Evolutionary conservation across 75 land plant genomes (phyloP).

Genomic region (Selaginella moellendorffii): DNA sequence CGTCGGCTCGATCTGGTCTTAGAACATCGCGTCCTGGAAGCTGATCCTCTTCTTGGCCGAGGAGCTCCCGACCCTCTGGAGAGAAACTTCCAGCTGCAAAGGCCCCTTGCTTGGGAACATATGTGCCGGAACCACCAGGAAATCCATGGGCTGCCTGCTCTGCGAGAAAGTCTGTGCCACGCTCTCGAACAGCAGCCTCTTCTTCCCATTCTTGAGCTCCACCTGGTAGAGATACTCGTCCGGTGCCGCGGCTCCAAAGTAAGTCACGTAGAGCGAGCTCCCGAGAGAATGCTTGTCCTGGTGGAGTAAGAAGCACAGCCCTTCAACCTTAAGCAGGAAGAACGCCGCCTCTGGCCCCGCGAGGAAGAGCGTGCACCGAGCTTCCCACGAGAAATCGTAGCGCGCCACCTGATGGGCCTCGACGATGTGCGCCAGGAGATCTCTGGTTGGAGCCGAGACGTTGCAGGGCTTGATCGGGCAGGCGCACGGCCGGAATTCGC

Average conservation of each 20-base stretch:
- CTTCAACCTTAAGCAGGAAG: conserved; percentile 31
- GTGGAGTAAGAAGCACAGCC: conserved; percentile 41
- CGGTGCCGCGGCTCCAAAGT: conserved; percentile 18
- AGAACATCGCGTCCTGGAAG: neutral
- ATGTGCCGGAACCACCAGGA: conserved; percentile 31
- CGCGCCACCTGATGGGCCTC: conserved; percentile 23
- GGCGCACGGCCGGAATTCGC: conserved; percentile 31
- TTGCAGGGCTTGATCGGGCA: conserved; percentile 42
- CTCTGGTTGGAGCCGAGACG: conserved; percentile 21
- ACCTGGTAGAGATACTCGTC: conserved; percentile 31
- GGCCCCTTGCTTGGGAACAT: conserved; percentile 9
- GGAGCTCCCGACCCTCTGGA: conserved; percentile 13
- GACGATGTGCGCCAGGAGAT: conserved; percentile 32
- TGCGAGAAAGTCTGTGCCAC: conserved; percentile 19
- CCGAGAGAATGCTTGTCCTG: conserved; percentile 30
- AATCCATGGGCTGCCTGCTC: conserved; percentile 15
- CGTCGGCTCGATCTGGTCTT: too few species aligned
- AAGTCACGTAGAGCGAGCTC: conserved; percentile 20
- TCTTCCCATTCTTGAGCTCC: conserved; percentile 18
- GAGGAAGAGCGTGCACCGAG: conserved; percentile 20
- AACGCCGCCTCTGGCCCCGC: conserved; percentile 11
- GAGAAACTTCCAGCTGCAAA: conserved; percentile 23
- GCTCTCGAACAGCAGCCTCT: conserved; percentile 26
- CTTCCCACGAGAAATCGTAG: conserved; percentile 23
- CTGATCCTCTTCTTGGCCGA: neutral